A percentile compares a stretch with the other conserved stretches of the same genome.
Conservation (phyloP, 2,329 filamentous ascomycete genomes). For the Xylaria sp. region DNA sequence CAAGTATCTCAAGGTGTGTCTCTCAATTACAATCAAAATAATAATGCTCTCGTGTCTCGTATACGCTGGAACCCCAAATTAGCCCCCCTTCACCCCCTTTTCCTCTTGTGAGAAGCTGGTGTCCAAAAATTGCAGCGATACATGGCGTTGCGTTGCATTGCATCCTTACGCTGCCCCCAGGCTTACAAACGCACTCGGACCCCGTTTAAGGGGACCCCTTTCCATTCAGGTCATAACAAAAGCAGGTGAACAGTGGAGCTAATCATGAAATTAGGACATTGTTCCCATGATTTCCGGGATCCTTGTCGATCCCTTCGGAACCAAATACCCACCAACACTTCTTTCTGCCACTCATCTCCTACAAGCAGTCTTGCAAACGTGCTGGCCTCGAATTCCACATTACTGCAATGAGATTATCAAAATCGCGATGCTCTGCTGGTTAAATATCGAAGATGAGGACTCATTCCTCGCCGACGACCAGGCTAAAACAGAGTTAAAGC, state of each 20-base stretch:
- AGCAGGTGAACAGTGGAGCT: slow-evolving; percentile 12
- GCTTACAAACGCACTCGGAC: background rate
- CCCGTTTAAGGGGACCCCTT: slow-evolving; percentile 11
- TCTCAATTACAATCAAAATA: background rate
- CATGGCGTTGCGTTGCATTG: slow-evolving; percentile 9
- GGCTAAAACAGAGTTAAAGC: slow-evolving; percentile 46
- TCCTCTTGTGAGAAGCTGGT: background rate
- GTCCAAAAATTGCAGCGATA: background rate
- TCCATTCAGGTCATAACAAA: background rate
- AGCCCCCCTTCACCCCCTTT: background rate
- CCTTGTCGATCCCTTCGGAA: slow-evolving; percentile 75
- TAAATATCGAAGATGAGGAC: slow-evolving; percentile 61
- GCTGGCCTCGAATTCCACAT: slow-evolving; percentile 74
- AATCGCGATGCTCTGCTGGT: slow-evolving; percentile 71
- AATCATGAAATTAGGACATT: slow-evolving; percentile 61
- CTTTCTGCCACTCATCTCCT: slow-evolving; percentile 64
- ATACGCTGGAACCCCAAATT: background rate
- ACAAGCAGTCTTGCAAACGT: slow-evolving; percentile 67
- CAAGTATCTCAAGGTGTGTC: slow-evolving; percentile 73
- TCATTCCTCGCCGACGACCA: slow-evolving; percentile 24
- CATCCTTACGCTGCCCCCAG: slow-evolving; percentile 5
- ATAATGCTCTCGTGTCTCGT: background rate
- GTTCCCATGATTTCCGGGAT: slow-evolving; percentile 73
- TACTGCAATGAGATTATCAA: slow-evolving; percentile 74
- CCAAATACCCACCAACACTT: slow-evolving; percentile 65